Evolutionary conservation across 805 yeast species (phyloP), one percentile per base, ranked within the genome.

Genomic region (Yamadazyma takamatsuzukensis): DNA sequence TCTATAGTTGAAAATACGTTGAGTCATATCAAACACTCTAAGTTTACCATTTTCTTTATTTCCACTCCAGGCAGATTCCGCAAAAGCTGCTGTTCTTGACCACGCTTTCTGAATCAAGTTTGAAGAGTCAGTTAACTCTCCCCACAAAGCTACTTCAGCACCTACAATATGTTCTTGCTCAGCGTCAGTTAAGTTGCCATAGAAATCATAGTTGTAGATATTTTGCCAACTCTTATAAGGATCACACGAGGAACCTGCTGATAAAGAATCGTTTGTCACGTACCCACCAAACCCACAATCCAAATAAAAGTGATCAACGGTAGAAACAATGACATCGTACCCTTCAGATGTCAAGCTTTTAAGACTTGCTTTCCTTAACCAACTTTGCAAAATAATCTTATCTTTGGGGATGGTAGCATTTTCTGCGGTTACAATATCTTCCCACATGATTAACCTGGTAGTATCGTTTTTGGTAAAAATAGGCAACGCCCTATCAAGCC

Each of bases 201-300:
- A 41, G 32, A 64, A 47, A 35, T 64, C 69, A 33, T 43, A 62
- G 35, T 49, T 45, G 41, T 64, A 65, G 27, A 66, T 62, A 31
- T 64, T 41, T 40, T 65, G 70, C 68, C 68, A 66, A 1, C 64
- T 60, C 43, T 64, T 66, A 49, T 66, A 66, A 6, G 72, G 70
- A 17, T 53, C 62, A 40, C 71, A 64, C 64, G 66, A 63, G 2
- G 63, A 54, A 6, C 68, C 68, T 15, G 62, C 66, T 23, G 27
- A 21, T 4, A 57, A 56, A 13, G 45, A 38, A 43, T 61, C 61
- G 47, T 62, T 61, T 15, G 64, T 42, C 9, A 54, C 49, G 49
- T 51, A 63, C 4, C 59, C 59, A 26, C 69, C 69, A 32, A 44
- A 49, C 2, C 71, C 72, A 44, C 71, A 65, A 41, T 66, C 71